Evolutionary conservation across 371 early-diverging fungal species (phyloP).

Genomic region (Lichtheimia ornata): DNA sequence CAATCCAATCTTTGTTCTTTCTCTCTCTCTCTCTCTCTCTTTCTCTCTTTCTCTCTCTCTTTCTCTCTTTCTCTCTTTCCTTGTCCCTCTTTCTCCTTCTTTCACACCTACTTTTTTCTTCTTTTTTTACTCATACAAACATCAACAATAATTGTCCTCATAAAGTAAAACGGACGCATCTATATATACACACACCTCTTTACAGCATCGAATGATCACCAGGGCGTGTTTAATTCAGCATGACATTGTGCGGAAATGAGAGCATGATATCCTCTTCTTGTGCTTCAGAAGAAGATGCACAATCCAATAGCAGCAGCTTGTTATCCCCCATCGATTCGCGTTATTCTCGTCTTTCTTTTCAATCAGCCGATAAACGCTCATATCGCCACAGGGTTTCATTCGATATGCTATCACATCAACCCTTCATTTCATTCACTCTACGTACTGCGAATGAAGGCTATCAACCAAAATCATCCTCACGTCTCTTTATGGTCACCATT

Average conservation of each 20-base stretch:
- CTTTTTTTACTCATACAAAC: background rate
- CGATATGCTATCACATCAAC: slow-evolving; percentile 4
- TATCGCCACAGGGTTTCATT: slow-evolving; percentile 22
- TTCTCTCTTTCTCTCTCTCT: background rate
- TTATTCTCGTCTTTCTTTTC: slow-evolving; percentile 9
- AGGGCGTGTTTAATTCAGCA: background rate
- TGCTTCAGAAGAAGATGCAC: background rate
- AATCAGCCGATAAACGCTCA: slow-evolving; percentile 1
- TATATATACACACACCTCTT: background rate
- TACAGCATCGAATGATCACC: background rate
- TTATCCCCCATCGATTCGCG: slow-evolving; percentile 10
- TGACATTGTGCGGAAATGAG: slow-evolving; percentile 11
- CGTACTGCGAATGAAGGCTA: slow-evolving; percentile 19
- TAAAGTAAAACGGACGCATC: no score
- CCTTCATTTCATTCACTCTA: slow-evolving; percentile 18
- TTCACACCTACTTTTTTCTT: background rate
- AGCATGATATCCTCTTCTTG: slow-evolving; percentile 4
- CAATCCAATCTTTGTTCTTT: background rate
- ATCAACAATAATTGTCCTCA: no score
- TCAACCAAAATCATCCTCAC: slow-evolving; percentile 3
- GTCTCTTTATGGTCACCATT: slow-evolving; percentile 17
- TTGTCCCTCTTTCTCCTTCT: background rate
- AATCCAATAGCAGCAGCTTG: background rate
- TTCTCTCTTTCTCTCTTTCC: background rate
- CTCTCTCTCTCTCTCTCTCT: background rate